These are phyloP conservation scores for Polysphondylium violaceum DNA, from an alignment of 78 protist species.

Conservation along the genomic window DNA sequence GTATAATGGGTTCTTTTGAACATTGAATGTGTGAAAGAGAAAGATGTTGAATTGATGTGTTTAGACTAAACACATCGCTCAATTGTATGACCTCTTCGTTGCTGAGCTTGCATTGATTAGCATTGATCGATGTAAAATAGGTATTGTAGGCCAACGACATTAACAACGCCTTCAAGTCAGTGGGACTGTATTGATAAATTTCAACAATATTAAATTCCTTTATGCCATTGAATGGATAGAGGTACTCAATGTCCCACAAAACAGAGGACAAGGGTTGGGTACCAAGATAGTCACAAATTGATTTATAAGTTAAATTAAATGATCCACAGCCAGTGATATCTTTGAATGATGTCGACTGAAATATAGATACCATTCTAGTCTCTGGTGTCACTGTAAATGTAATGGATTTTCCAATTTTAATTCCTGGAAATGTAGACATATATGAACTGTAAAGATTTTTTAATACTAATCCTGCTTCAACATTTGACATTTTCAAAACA, in stretches of 20 bases:
- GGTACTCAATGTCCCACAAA: conserved; percentile 63
- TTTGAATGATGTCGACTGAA: conserved; percentile 8
- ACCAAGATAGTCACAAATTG: conserved; percentile 65
- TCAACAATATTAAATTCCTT: conserved; percentile 47
- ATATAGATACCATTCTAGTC: conserved; percentile 28
- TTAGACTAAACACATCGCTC: conserved; percentile 28
- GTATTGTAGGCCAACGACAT: conserved; percentile 53
- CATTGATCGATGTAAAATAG: conserved; percentile 36
- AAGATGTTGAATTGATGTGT: conserved; percentile 26
- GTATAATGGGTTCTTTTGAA: conserved; percentile 52
- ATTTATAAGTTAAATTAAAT: conserved; percentile 43
- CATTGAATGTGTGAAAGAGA: conserved; percentile 15
- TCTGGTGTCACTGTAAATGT: conserved; percentile 38
- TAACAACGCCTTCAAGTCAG: conserved; percentile 36
- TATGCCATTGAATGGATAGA: conserved; percentile 40
- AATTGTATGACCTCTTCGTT: conserved; percentile 42
- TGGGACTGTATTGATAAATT: conserved; percentile 25
- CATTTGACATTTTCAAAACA: neutral
- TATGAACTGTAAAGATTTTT: conserved; percentile 24
- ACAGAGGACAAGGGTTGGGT: conserved; percentile 37
- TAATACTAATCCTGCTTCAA: conserved; percentile 32
- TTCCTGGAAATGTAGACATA: conserved; percentile 55
- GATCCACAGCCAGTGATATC: conserved; percentile 52
- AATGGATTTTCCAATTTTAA: conserved; percentile 54
- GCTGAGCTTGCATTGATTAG: conserved; percentile 29